phyloP scores from a whole-genome alignment of 768 basidiomycete species.

The Trametes coccinea region DNA sequence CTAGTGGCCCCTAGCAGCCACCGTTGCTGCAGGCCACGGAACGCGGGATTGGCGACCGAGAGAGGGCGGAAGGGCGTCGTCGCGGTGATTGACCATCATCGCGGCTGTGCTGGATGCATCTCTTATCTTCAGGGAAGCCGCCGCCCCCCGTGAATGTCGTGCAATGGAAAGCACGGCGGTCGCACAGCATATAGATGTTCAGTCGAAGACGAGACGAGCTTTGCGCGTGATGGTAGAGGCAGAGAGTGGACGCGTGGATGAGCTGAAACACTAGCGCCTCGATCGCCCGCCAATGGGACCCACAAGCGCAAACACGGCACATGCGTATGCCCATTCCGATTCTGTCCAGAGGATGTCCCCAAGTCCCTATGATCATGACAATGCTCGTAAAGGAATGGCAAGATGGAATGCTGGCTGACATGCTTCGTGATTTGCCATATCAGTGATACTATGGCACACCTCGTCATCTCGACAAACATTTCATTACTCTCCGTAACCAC shows the following conservation, averaged over 20 bases:
- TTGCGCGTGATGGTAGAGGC: background rate
- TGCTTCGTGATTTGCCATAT: too few relatives aligned
- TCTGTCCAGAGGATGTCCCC: too few relatives aligned
- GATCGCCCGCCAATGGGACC: conserved; percentile 1
- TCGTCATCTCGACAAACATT: background rate
- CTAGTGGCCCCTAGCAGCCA: background rate
- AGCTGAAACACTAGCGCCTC: background rate
- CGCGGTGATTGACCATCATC: conserved; percentile 2
- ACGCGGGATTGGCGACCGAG: too few relatives aligned
- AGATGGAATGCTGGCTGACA: too few relatives aligned
- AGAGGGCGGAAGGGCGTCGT: background rate
- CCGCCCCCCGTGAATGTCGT: too few relatives aligned
- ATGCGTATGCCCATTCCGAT: too few relatives aligned
- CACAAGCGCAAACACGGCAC: conserved; percentile 8
- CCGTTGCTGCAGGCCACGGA: background rate
- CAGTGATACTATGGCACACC: too few relatives aligned
- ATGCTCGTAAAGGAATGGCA: too few relatives aligned
- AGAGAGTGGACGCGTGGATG: background rate
- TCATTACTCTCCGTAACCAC: background rate
- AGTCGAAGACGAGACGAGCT: too few relatives aligned
- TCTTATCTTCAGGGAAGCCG: background rate
- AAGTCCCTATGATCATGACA: too few relatives aligned
- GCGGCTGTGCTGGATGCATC: conserved; percentile 7
- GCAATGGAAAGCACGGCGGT: too few relatives aligned
- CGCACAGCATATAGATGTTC: background rate